A percentile compares a stretch with the other conserved stretches of the same genome.
These are phyloP conservation scores for Aphanomyces euteiches DNA, from an alignment of 352 stramenopile species.

Conservation along the genomic window DNA sequence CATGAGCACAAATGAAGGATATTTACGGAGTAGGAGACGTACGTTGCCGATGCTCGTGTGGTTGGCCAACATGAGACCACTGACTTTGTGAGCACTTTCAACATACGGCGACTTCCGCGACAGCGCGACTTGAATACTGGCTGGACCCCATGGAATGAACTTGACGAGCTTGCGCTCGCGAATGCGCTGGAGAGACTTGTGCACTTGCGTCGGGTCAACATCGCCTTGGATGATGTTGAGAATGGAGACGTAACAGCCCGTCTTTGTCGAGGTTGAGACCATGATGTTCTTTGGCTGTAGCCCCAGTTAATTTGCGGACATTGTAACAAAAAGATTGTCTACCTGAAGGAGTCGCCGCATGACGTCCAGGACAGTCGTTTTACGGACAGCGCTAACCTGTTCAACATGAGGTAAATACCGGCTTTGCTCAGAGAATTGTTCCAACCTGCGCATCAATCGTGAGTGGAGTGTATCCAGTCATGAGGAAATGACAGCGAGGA, in stretches of 20 bases:
- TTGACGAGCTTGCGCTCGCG: slow-evolving; percentile 94
- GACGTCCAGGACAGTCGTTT: slow-evolving; percentile 99
- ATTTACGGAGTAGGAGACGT: slow-evolving; percentile 29
- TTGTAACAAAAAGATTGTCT: not conserved
- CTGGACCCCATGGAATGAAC: slow-evolving; percentile 99
- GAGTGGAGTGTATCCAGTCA: slow-evolving; percentile 99
- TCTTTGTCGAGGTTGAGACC: slow-evolving; percentile 95
- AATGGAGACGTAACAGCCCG: slow-evolving; percentile 98
- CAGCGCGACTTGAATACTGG: slow-evolving; percentile 98
- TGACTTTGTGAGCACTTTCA: slow-evolving; percentile 95
- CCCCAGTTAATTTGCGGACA: not conserved
- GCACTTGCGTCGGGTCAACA: slow-evolving; percentile 97
- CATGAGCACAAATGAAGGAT: slow-evolving; percentile 24
- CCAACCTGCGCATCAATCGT: slow-evolving; percentile 89
- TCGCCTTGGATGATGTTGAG: slow-evolving; percentile 99
- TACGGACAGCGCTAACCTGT: slow-evolving; percentile 81
- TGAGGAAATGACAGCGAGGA: slow-evolving; percentile 98
- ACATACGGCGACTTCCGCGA: slow-evolving; percentile 97
- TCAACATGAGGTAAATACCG: not conserved
- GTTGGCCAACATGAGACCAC: slow-evolving; percentile 98
- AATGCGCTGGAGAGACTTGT: slow-evolving; percentile 98
- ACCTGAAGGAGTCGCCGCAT: slow-evolving; percentile 92
- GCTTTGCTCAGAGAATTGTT: not conserved
- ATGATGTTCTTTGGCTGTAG: slow-evolving; percentile 99
- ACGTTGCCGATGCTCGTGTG: slow-evolving; percentile 95